A percentile compares a stretch with the other conserved stretches of the same genome.
Evolutionary conservation across 148 eudicot species (phyloP).

Genomic region (Chenopodium suecicum): DNA sequence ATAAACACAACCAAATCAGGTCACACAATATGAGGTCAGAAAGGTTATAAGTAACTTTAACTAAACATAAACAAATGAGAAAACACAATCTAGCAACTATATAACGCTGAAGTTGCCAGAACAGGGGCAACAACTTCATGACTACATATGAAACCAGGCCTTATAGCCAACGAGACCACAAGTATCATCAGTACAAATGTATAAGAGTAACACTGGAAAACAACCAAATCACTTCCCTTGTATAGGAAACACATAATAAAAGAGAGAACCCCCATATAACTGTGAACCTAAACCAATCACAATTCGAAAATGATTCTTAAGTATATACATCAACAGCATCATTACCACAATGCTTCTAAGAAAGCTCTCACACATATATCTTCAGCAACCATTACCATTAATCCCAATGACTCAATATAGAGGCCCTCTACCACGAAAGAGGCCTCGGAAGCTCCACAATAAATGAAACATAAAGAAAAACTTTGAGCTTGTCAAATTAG

Average conservation of each 20-base stretch:
- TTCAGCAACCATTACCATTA: neutral
- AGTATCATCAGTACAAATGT: too few relatives aligned
- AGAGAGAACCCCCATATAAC: neutral
- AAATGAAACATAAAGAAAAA: neutral
- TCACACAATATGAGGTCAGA: neutral
- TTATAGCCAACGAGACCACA: too few relatives aligned
- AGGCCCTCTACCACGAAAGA: neutral
- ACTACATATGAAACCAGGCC: neutral
- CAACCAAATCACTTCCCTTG: neutral
- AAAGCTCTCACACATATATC: neutral
- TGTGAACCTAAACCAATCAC: neutral
- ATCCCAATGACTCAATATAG: neutral
- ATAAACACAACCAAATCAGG: neutral
- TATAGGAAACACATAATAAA: neutral
- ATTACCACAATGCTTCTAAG: neutral
- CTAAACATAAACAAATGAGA: neutral
- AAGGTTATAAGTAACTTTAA: neutral
- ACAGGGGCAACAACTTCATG: neutral
- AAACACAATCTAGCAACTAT: neutral
- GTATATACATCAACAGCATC: neutral
- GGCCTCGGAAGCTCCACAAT: too few relatives aligned
- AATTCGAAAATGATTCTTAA: neutral
- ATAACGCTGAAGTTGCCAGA: neutral
- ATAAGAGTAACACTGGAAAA: too few relatives aligned
- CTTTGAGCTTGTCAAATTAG: neutral